These are phyloP conservation scores for Cichorium intybus DNA, from an alignment of 140 eudicot species.

Conservation along the genomic window DNA sequence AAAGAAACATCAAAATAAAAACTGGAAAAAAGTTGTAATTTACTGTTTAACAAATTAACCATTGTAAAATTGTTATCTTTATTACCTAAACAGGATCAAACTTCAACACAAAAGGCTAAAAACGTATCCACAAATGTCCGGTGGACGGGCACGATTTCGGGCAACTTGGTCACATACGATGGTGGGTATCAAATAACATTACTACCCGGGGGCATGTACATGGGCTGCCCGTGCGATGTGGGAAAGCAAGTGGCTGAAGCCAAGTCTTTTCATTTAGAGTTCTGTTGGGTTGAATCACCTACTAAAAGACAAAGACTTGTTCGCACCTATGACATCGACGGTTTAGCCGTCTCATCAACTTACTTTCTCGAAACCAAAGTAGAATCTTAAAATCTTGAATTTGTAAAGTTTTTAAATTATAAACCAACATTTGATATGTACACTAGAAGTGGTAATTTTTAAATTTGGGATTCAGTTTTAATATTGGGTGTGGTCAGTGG, in stretches of 20 bases:
- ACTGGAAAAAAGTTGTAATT: too few species aligned
- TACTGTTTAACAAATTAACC: too few species aligned
- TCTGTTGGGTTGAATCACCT: conserved; percentile 91
- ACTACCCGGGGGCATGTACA: conserved; percentile 92
- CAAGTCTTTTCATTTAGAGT: conserved; percentile 78
- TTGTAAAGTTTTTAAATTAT: too few species aligned
- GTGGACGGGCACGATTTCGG: conserved; percentile 64
- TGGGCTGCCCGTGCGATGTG: conserved; percentile 88
- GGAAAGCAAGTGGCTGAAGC: conserved; percentile 65
- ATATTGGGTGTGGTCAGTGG: not conserved
- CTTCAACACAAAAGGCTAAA: conserved; percentile 44
- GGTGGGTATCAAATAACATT: conserved; percentile 74
- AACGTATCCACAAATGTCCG: conserved; percentile 53
- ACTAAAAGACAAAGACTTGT: conserved; percentile 85
- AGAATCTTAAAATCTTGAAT: too few species aligned
- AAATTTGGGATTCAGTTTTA: too few species aligned
- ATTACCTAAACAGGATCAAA: conserved; percentile 49
- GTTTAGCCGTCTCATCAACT: conserved; percentile 85
- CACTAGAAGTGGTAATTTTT: too few species aligned
- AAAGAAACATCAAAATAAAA: too few species aligned
- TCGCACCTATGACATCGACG: conserved; percentile 86
- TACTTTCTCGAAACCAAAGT: conserved; percentile 67
- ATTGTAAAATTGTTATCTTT: too few species aligned
- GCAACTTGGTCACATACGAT: conserved; percentile 65
- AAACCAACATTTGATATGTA: too few species aligned